These are phyloP conservation scores for Aspergillus transmontanensis DNA, from an alignment of 2,329 filamentous ascomycete genomes.

Conservation along the genomic window DNA sequence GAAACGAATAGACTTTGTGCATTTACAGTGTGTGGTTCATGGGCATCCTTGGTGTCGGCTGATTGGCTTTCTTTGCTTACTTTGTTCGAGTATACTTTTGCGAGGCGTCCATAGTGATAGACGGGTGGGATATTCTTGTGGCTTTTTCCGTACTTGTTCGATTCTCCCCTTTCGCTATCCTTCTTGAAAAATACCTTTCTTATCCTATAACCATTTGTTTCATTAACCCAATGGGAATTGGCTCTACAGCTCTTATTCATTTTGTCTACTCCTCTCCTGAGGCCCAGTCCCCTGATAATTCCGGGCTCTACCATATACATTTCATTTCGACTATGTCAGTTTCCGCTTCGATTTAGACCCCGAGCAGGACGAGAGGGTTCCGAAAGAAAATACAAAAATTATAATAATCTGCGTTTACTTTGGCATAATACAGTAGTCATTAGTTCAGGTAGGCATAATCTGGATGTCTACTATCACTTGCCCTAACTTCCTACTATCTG, in stretches of 20 bases:
- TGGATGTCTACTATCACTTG: neutral
- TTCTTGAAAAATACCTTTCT: neutral
- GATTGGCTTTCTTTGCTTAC: conserved; percentile 15
- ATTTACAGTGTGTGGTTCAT: conserved; percentile 37
- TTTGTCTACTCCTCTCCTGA: conserved; percentile 10
- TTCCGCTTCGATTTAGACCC: conserved; percentile 9
- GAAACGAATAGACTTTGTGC: conserved; percentile 46
- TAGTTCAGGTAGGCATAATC: neutral
- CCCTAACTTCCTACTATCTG: neutral
- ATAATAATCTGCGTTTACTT: neutral
- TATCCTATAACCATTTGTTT: neutral
- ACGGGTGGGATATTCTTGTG: conserved; percentile 27
- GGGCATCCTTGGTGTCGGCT: conserved; percentile 42
- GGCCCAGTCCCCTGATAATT: conserved; percentile 3
- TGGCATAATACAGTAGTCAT: too few relatives aligned
- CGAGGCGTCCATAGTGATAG: conserved; percentile 28
- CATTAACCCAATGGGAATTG: conserved; percentile 14
- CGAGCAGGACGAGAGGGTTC: conserved; percentile 12
- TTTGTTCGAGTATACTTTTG: conserved; percentile 23
- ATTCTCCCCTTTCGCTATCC: neutral
- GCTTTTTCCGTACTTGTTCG: conserved; percentile 18
- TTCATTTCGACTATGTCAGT: neutral
- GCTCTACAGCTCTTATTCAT: conserved; percentile 16
- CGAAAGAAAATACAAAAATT: neutral
- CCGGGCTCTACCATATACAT: neutral